A percentile compares a stretch with the other conserved stretches of the same genome.
These are phyloP conservation scores for Talaromyces amestolkiae DNA, from an alignment of 2,329 filamentous ascomycete genomes.

Conservation along the genomic window DNA sequence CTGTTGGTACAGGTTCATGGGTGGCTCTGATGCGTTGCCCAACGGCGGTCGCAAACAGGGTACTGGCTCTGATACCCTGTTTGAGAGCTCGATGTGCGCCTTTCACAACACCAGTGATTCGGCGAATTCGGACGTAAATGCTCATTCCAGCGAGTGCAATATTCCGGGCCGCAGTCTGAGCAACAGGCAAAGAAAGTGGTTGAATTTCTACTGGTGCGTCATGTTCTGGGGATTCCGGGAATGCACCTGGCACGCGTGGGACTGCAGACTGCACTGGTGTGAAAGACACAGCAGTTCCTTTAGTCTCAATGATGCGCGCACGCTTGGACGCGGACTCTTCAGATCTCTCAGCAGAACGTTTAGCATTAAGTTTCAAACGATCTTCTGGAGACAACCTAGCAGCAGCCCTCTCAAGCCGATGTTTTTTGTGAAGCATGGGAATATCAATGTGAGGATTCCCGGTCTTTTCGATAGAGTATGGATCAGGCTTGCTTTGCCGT, in stretches of 20 bases:
- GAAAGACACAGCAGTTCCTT: neutral
- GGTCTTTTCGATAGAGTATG: neutral
- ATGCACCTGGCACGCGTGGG: conserved; percentile 3
- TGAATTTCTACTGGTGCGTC: neutral
- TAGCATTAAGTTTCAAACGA: neutral
- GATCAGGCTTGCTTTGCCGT: neutral
- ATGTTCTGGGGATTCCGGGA: neutral
- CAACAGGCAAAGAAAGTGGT: neutral
- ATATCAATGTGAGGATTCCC: neutral
- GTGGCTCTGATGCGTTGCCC: neutral
- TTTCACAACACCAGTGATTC: conserved; percentile 5
- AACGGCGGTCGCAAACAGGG: neutral
- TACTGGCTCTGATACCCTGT: neutral
- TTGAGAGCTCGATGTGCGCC: conserved; percentile 1
- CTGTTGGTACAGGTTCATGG: neutral
- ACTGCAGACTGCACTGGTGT: neutral
- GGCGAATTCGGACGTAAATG: neutral
- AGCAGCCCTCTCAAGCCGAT: neutral
- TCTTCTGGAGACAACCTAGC: neutral
- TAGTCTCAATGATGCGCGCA: neutral
- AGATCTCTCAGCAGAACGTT: neutral
- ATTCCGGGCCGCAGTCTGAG: neutral
- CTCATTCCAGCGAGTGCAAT: neutral
- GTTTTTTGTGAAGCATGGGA: neutral
- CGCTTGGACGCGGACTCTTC: neutral